Evolutionary conservation across 108 stramenopile species (phyloP), one percentile per base, ranked within the genome.

Genomic region (Seminavis robusta): DNA sequence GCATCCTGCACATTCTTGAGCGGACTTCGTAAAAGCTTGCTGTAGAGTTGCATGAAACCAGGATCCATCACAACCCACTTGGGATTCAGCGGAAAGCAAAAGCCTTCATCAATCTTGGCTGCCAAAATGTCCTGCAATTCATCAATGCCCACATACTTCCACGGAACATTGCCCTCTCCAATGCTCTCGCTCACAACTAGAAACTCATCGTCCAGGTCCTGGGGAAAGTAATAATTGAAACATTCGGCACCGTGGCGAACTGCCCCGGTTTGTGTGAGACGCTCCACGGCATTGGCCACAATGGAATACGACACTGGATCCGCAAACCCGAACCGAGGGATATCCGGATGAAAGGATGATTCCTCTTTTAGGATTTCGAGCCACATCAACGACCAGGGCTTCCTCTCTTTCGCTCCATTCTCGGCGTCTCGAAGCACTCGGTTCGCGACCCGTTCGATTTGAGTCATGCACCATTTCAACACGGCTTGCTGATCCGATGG

Each of bases 171-270:
- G 17, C 46, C 56, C 6, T 13, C 57, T 1, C 58, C 59, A 33
- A 82, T 23, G 21, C 37, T 62, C 28, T 83, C 77, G 11, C 52
- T 70, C 33, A 83, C 60, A 15, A 83, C 66, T 4, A 83, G 56
- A 32, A 69, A 73, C 16, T 71, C 44, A 20, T 83, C 81, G 49
- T 83, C 81, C 3, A 83, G 52, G 29, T 79, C 75, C 47, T 80
- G 79, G 11, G 76, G 81, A 41, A 83, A 83, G 46, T 73, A 75
- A 44, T 42, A 76, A 47, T 83, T 83, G 72, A 79, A 83, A 33
- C 76, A 83, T 47, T 83, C 81, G 2, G 81, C 76, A 16, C 81
- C 81, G 47, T 83, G 81, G 0, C 81, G 64, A 4, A 83, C 81
- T 39, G 71, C 61, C 19, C 81, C 81, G 7, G 63, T 73, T 10